Evolutionary conservation across 2,329 filamentous ascomycete genomes (phyloP), one percentile per base, ranked within the genome.

Genomic region (Coniella lustricola): DNA sequence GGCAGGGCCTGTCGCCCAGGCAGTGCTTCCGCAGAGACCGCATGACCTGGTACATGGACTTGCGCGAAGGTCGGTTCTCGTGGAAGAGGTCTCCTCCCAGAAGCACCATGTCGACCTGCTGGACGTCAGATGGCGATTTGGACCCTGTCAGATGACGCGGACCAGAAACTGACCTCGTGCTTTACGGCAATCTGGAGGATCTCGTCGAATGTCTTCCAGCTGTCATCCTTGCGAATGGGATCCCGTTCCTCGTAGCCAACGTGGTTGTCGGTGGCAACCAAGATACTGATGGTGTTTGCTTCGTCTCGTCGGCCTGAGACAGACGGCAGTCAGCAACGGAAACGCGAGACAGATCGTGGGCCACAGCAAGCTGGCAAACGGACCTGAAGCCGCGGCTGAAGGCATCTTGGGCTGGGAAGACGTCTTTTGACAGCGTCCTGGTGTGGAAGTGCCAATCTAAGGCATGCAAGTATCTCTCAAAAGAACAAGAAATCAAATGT

Each of bases 31-130:
- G 84, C 25, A 98, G 75, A 2, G 88, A 93, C 29, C 89, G 84
- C 89, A 97, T 97, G 53, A 98, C 93, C 63, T 98, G 89, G 64
- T 93, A 97, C 79, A 98, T 87, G 22, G 90, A 84, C 62, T 96
- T 95, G 51, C 93, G 81, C 7, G 90, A 96, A 3, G 93, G 94
- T 60, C 95, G 95, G 66, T 98, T 98, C 58, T 98, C 91, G 64
- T 98, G 94, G 63, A 98, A 98, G 1, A 98, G 77, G 63, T 98
- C 93, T 40, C 93, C 93, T 3, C 85, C 91, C 4, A 98, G 81
- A 2, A 98, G 76, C 0, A 98, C 87, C 93, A 98, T 97, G 67
- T 98, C 93, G 56, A 98, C 79, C 78, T 82, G 22, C 9, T 17
- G 21, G 7, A 7, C 3, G 17, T 43, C 12, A 39, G 47, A 32